phyloP scores from a whole-genome alignment of 306 rosid species.

The Glycyrrhiza uralensis region DNA sequence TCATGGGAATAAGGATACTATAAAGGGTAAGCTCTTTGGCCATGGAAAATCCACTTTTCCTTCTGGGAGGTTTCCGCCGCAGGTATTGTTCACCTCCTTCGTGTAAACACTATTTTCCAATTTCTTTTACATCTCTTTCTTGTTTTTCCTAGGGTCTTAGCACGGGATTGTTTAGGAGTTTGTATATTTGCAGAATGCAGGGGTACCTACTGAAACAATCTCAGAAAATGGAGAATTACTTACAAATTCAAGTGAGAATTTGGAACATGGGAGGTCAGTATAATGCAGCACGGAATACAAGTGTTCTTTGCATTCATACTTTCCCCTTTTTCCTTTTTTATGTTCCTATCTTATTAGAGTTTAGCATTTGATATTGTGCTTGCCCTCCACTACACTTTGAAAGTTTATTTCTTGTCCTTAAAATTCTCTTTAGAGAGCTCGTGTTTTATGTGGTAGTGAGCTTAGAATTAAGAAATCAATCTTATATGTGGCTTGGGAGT shows the following conservation, averaged over 20 bases:
- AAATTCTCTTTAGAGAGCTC: neutral
- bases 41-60: constrained; percentile 25
- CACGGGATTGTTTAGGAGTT: constrained; percentile 11
- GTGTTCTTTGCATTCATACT: neutral
- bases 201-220: constrained; percentile 16
- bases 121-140: constrained; percentile 10
- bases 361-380: constrained; percentile 8
- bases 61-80: constrained; percentile 25
- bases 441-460: neutral
- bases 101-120: neutral
- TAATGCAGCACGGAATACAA: neutral
- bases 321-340: neutral
- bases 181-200: constrained; percentile 43
- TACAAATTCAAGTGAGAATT: constrained; percentile 24
- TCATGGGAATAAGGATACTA: constrained; percentile 25
- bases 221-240: constrained; percentile 22
- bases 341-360: neutral
- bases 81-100: constrained; percentile 34
- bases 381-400: neutral
- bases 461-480: neutral
- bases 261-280: constrained; percentile 47
- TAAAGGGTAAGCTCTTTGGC: constrained; percentile 23
- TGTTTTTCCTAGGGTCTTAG: constrained; percentile 9
- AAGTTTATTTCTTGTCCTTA: neutral
- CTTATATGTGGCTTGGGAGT: neutral